These are phyloP conservation scores for Garcia nutans DNA, from an alignment of 345 rosid species.

Conservation along the genomic window DNA sequence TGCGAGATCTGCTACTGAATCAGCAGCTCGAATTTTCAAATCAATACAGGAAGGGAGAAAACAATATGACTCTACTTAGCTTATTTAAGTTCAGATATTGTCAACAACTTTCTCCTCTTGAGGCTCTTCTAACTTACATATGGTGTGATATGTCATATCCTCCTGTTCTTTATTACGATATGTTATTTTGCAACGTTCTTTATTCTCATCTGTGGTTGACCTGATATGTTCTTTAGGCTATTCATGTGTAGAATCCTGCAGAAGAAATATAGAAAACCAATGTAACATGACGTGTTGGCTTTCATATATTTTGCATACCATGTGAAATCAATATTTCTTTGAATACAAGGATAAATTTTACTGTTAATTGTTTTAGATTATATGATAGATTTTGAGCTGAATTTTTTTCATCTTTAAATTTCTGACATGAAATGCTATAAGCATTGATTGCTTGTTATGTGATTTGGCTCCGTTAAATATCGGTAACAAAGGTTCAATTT, in stretches of 20 bases:
- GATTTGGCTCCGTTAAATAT: neutral
- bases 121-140: neutral
- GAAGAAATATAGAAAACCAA: constrained; percentile 6
- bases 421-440: neutral
- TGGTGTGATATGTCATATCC: constrained; percentile 15
- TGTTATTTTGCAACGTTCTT: neutral
- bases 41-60: constrained; percentile 88
- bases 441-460: neutral
- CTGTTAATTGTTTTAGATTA: too few relatives aligned
- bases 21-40: constrained; percentile 80
- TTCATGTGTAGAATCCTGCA: constrained; percentile 5
- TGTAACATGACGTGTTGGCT: constrained; percentile 16
- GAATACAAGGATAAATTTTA: too few relatives aligned
- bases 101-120: neutral
- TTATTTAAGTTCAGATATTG: neutral
- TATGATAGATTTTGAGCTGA: neutral
- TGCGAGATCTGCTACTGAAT: constrained; percentile 68
- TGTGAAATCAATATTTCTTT: neutral
- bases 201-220: constrained; percentile 2
- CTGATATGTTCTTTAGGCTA: constrained; percentile 8
- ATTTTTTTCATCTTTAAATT: neutral
- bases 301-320: neutral
- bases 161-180: neutral
- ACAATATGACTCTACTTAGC: constrained; percentile 39
- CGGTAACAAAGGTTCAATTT: neutral